Percentiles rank a stretch among this genome's conserved stretches.
Conservation (phyloP, 768 basidiomycete genomes). For the Amanita molliuscula region DNA sequence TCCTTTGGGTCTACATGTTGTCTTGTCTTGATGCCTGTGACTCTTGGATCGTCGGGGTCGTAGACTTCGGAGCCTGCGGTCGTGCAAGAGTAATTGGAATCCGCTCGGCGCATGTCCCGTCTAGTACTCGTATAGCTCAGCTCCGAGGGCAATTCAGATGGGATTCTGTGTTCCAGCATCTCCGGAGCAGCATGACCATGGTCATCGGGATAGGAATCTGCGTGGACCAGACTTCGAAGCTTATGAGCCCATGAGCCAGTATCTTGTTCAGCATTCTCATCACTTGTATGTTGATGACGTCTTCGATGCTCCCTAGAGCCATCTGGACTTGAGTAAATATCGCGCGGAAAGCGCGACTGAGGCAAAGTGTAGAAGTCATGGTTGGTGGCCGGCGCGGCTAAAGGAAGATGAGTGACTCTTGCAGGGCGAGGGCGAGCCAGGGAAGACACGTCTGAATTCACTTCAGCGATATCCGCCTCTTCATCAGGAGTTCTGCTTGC, state of each 20-base stretch:
- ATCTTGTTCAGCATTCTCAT: neutral
- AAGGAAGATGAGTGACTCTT: neutral
- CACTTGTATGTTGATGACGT: neutral
- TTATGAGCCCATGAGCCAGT: neutral
- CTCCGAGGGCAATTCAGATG: neutral
- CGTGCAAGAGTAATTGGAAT: constrained; percentile 34
- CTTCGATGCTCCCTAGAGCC: neutral
- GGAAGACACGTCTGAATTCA: neutral
- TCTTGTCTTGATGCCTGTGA: constrained; percentile 45
- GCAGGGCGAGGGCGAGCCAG: neutral
- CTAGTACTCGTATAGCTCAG: constrained; percentile 14
- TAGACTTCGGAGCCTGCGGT: constrained; percentile 38
- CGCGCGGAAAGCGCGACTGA: constrained; percentile 2
- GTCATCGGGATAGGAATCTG: neutral
- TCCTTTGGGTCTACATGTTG: constrained; percentile 51
- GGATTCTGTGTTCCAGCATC: neutral
- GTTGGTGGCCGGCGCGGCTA: neutral
- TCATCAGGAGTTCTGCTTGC: neutral
- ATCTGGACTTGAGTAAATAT: constrained; percentile 3
- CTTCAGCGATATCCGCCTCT: neutral
- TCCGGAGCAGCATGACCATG: constrained; percentile 9
- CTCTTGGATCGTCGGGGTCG: constrained; percentile 65
- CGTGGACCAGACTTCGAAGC: neutral
- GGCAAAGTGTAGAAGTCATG: neutral
- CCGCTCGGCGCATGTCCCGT: constrained; percentile 23